Evolutionary conservation across 1,284 basidiomycete genomes (phyloP), one percentile per base, ranked within the genome.

Genomic region (Apiotrichum domesticum): DNA sequence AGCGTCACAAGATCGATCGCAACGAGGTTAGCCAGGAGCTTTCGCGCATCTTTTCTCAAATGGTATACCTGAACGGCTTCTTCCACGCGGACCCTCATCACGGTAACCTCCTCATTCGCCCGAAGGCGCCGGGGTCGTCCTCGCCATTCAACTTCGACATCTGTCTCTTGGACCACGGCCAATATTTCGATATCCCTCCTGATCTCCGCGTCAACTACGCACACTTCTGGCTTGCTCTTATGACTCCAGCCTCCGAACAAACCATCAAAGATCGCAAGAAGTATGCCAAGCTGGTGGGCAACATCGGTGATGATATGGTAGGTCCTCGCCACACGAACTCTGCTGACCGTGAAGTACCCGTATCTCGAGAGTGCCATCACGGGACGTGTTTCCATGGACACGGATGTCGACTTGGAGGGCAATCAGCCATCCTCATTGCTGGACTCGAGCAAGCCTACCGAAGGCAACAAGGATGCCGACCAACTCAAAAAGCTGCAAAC

Each of bases 101-200:
- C 56, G 93, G 95, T 8, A 98, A 98, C 72, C 79, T 98, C 29
- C 80, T 98, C 34, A 95, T 99, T 57, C 85, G 93, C 55, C 85
- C 87, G 1, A 82, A 86, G 7, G 81, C 83, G 1, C 63, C 70
- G 9, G 65, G 62, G 3, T 88, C 90, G 1, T 80, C 80, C 55
- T 92, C 89, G 5, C 88, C 90, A 0, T 89, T 88, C 77, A 95
- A 95, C 73, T 97, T 97, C 69, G 94, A 98, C 71, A 87, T 96
- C 51, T 91, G 90, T 21, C 80, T 96, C 1, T 79, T 97, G 55
- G 93, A 97, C 68, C 93, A 96, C 63, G 93, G 80, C 10, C 74
- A 74, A 15, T 97, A 96, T 75, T 96, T 97, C 66, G 92, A 95
- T 71, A 79, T 97, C 3, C 85, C 90, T 53, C 78, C 83, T 33